Evolutionary conservation across 441 rosid genomes (phyloP), one percentile per base, ranked within the genome.

Genomic region (Pelargonium citronellum): DNA sequence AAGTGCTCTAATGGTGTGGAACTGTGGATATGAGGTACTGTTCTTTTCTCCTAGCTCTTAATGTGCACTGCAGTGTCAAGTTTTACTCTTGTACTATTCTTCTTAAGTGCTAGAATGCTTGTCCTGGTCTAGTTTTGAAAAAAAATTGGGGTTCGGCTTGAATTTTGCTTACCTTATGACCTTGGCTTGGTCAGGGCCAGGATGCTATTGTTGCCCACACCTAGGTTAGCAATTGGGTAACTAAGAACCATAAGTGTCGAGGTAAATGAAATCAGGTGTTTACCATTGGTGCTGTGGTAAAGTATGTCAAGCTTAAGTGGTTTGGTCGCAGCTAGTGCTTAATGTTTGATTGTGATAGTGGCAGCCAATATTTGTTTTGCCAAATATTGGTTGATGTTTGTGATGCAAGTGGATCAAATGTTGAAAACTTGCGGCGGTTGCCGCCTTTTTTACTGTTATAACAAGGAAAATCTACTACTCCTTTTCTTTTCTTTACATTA

Each of bases 161-260:
- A 58, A 19, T 58, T 22, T 58, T 58, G 63, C 10, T 20, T 58
- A 58, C 12, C 19, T 19, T 58, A 6, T 58, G 30, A 19, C 13
- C 30, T 17, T 57, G 62, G 9, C 62, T 57, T 17, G 24, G 62
- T 19, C 27, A 47, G 22, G 24, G 62, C 17, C 62, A 1, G 62
- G 61, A 53, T 19, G 20, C 12, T 57, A 19, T 57, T 19, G 53
- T 47, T 57, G 20, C 4, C 62, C 6, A 10, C 27, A 9, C 63
- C 63, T 58, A 58, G 63, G 63, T 20, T 58, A 20, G 63, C 27
- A 58, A 58, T 58, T 58, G 30, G 63, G 63, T 55, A 37, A 47
- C 53, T 15, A 58, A 58, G 63, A 19, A 20, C 63, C 9, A 19
- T 4, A 17, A 3, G 30, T 58, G 63, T 11, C 13, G 22, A 47